A percentile compares a stretch with the other conserved stretches of the same genome.
These are phyloP conservation scores for Naganishia cerealis DNA, from an alignment of 1,284 basidiomycete species.

Conservation along the genomic window DNA sequence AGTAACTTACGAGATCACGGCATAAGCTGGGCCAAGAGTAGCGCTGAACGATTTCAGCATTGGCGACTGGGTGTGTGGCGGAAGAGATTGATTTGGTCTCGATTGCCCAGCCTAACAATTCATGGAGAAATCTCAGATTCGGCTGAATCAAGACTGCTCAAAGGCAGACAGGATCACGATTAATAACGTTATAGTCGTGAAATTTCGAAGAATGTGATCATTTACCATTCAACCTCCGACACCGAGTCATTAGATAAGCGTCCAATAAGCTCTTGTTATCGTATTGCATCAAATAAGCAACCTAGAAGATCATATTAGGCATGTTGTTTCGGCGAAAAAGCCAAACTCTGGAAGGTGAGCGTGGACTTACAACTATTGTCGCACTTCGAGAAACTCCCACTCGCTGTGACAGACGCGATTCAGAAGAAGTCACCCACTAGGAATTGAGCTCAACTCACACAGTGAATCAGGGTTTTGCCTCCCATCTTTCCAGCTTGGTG, in stretches of 20 bases:
- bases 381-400: conserved; percentile 92
- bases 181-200: neutral
- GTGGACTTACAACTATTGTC: conserved; percentile 72
- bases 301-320: conserved; percentile 52
- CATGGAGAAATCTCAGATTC: conserved; percentile 88
- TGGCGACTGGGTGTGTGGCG: neutral
- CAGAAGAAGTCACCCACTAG: neutral
- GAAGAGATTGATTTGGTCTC: conserved; percentile 48
- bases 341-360: conserved; percentile 15
- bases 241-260: conserved; percentile 68
- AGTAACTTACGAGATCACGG: conserved; percentile 51
- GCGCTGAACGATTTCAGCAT: conserved; percentile 36
- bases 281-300: conserved; percentile 96
- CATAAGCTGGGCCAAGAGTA: conserved; percentile 54
- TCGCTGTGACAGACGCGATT: conserved; percentile 52
- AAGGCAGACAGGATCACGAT: neutral
- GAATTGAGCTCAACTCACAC: conserved; percentile 52
- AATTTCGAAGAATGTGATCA: neutral
- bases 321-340: neutral
- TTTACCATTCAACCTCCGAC: conserved; percentile 50
- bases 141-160: conserved; percentile 78
- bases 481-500: conserved; percentile 76
- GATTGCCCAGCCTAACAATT: conserved; percentile 89
- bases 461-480: conserved; percentile 91
- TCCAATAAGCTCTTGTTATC: conserved; percentile 83